These are phyloP conservation scores for Austroboletus olivaceoglutinosus DNA, from an alignment of 1,284 basidiomycete genomes.

Conservation along the genomic window DNA sequence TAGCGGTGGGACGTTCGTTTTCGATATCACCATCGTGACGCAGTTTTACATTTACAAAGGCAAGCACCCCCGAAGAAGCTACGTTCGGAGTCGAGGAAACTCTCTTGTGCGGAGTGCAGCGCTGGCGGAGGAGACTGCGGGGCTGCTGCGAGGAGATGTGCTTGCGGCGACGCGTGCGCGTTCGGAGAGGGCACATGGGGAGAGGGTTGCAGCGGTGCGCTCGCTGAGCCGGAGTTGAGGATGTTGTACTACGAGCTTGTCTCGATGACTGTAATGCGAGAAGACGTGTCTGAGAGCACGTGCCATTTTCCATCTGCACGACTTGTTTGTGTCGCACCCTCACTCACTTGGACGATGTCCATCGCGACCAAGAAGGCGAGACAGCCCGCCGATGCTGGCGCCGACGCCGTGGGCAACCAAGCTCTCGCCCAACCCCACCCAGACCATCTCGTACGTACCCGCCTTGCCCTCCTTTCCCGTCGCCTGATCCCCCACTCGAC, in stretches of 20 bases:
- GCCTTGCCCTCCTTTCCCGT: background rate
- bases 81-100: conserved; percentile 30
- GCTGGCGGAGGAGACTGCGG: conserved; percentile 45
- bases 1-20: conserved; percentile 84
- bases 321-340: background rate
- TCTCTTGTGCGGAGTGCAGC: conserved; percentile 28
- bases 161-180: conserved; percentile 26
- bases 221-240: conserved; percentile 29
- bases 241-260: background rate
- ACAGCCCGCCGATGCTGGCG: conserved; percentile 6
- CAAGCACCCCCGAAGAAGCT: conserved; percentile 27
- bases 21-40: conserved; percentile 82
- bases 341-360: conserved; percentile 18
- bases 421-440: conserved; percentile 22
- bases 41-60: conserved; percentile 57
- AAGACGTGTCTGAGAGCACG: conserved; percentile 13
- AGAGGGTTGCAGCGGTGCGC: conserved; percentile 7
- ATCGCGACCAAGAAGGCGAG: conserved; percentile 20
- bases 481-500: conserved; percentile 4
- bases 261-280: background rate
- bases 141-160: conserved; percentile 43
- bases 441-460: conserved; percentile 28
- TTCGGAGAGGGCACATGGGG: conserved; percentile 17
- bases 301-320: conserved; percentile 3
- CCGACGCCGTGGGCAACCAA: conserved; percentile 18